A percentile compares a stretch with the other conserved stretches of the same genome.
These are phyloP conservation scores for Sindora glabra DNA, from an alignment of 306 rosid species.

Conservation along the genomic window DNA sequence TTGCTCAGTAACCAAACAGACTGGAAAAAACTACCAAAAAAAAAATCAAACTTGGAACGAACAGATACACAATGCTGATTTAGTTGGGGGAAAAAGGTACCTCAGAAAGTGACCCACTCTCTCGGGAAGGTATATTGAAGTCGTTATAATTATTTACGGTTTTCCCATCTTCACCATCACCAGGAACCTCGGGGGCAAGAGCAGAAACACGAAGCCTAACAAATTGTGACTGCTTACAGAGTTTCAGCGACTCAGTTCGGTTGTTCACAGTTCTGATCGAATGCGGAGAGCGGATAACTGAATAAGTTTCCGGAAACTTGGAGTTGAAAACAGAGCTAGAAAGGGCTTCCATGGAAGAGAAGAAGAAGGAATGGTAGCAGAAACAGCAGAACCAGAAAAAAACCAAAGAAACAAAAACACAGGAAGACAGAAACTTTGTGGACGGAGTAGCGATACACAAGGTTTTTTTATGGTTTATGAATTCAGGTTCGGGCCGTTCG, in stretches of 20 bases:
- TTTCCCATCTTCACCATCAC: conserved; percentile 37
- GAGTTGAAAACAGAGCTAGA: conserved; percentile 29
- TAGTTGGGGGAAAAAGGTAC: conserved; percentile 11
- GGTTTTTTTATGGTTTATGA: background rate
- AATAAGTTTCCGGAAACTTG: conserved; percentile 31
- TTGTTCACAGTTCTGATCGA: conserved; percentile 20
- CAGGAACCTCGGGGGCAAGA: conserved; percentile 26
- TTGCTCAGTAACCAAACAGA: background rate
- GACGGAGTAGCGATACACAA: background rate
- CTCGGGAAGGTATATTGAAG: conserved; percentile 23
- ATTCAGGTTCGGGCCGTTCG: background rate
- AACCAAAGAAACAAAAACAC: no score
- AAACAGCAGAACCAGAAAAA: background rate
- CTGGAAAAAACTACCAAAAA: no score
- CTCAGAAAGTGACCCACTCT: conserved; percentile 25
- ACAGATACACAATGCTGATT: background rate
- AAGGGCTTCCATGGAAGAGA: conserved; percentile 53
- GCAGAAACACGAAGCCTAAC: conserved; percentile 25
- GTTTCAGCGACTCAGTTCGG: conserved; percentile 36
- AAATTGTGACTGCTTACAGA: conserved; percentile 14
- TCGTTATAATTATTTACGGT: conserved; percentile 22
- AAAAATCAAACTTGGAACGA: background rate
- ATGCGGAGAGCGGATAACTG: conserved; percentile 5
- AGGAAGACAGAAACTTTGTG: background rate
- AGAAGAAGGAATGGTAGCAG: background rate